A percentile compares a stretch with the other conserved stretches of the same genome.
phyloP scores from a whole-genome alignment of 129 eudicot species.

The Smallanthus sonchifolius region DNA sequence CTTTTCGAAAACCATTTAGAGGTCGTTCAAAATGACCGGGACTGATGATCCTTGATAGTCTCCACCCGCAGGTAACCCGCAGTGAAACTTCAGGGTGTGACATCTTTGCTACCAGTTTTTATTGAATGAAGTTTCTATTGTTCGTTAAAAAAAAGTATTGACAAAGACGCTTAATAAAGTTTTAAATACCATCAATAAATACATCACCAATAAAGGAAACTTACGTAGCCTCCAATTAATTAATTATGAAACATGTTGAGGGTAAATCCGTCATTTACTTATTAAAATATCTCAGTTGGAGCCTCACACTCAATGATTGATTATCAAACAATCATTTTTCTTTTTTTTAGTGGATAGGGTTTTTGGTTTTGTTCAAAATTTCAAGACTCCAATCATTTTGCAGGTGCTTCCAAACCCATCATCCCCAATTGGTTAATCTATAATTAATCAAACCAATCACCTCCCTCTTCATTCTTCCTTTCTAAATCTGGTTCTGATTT shows the following conservation, averaged over 20 bases:
- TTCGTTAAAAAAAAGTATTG: too few relatives aligned
- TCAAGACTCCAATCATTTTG: constrained; percentile 29
- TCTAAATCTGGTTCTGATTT: constrained; percentile 9
- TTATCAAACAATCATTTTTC: neutral
- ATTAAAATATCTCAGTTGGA: constrained; percentile 23
- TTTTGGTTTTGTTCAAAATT: constrained; percentile 10
- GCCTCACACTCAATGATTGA: constrained; percentile 29
- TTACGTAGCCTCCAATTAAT: neutral
- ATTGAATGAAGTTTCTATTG: too few relatives aligned
- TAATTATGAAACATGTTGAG: neutral
- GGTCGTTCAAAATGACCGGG: too few relatives aligned
- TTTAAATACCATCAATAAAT: neutral
- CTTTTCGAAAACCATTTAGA: too few relatives aligned
- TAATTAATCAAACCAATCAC: constrained; percentile 25
- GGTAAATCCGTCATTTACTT: constrained; percentile 27
- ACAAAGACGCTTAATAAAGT: neutral
- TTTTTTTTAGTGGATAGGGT: constrained; percentile 27
- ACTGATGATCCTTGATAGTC: too few relatives aligned
- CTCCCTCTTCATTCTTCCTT: constrained; percentile 28
- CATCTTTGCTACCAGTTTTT: too few relatives aligned
- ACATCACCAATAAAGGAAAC: neutral
- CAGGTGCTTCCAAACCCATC: constrained; percentile 21
- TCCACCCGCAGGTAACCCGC: too few relatives aligned
- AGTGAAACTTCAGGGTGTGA: too few relatives aligned
- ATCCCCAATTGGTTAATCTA: constrained; percentile 19